Evolutionary conservation across 176 grass and related monocot genomes (phyloP).

Genomic region (Miscanthus lutarioriparius): DNA sequence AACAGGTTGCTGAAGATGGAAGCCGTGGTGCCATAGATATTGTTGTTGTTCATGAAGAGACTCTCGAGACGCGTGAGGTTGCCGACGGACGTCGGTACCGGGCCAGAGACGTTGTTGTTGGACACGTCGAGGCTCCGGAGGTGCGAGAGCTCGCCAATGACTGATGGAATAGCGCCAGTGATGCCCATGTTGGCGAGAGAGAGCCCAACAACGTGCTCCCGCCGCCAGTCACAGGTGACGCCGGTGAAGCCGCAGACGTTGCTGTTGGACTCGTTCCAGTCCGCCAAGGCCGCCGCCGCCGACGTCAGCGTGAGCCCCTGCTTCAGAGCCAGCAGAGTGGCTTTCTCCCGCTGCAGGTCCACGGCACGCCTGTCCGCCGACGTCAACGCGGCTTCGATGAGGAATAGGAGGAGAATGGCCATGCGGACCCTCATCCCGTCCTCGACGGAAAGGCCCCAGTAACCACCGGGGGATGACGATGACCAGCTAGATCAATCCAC

Average conservation of each 20-base stretch:
- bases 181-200: conserved; percentile 27
- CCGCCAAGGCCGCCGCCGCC: conserved; percentile 16
- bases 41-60: conserved; percentile 43
- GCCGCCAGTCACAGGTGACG: conserved; percentile 53
- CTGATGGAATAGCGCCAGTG: conserved; percentile 24
- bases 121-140: conserved; percentile 65
- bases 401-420: conserved; percentile 34
- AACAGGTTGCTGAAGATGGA: conserved; percentile 33
- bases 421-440: conserved; percentile 44
- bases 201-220: conserved; percentile 47
- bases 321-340: conserved; percentile 64
- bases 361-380: not conserved
- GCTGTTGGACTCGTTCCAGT: conserved; percentile 74
- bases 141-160: conserved; percentile 46
- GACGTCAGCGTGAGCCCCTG: not conserved
- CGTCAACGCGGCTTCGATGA: conserved; percentile 2
- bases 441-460: too few species aligned
- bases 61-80: conserved; percentile 45
- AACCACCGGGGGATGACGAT: too few species aligned
- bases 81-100: conserved; percentile 19
- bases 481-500: too few species aligned
- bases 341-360: conserved; percentile 50
- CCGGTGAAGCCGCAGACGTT: conserved; percentile 62
- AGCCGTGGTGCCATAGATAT: conserved; percentile 35
- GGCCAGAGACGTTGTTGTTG: conserved; percentile 55